Base-by-base conservation (phyloP, 2,329 filamentous ascomycete species). In the Teratosphaeria gauchensis region DNA sequence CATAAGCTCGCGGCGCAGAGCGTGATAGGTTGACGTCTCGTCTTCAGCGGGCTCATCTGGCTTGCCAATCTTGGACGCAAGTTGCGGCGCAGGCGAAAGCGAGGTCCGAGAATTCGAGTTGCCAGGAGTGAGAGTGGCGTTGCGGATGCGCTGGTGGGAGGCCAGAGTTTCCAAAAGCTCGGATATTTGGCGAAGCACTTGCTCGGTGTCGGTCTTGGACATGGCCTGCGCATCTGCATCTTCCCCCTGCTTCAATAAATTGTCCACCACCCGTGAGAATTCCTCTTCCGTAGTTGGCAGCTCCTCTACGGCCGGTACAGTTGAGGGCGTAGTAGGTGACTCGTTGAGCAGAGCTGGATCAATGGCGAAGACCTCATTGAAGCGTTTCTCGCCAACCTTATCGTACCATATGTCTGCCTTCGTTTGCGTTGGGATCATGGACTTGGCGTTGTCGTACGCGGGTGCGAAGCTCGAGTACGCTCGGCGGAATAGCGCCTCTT, bases 391-490 rank as follows among this genome's bases (percentile, higher is more conserved):
- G 31, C 88, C 88, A 56, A 82, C 76, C 61, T 83, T 84, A 69
- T 90, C 84, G 87, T 88, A 92, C 87, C 88, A 92, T 54, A 92
- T 66, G 58, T 83, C 82, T 56, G 84, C 84, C 60, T 88, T 83
- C 55, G 84, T 79, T 35, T 83, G 83, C 1, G 85, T 84, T 0
- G 89, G 83, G 2, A 90, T 78, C 59, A 91, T 78, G 5, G 89
- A 86, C 12, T 81, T 83, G 2, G 87, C 81, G 68, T 92, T 85
- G 71, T 92, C 89, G 65, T 83, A 86, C 56, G 82, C 84, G 0
- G 89, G 89, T 5, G 89, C 89, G 71, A 92, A 92, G 67, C 86
- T 88, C 0, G 87, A 90, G 71, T 91, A 92, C 1, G 86, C 88
- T 57, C 86, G 84, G 32, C 87, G 82, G 68, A 92, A 92, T 9